Evolutionary conservation across 148 eudicot genomes (phyloP).

Genomic region (Arctostaphylos glauca): DNA sequence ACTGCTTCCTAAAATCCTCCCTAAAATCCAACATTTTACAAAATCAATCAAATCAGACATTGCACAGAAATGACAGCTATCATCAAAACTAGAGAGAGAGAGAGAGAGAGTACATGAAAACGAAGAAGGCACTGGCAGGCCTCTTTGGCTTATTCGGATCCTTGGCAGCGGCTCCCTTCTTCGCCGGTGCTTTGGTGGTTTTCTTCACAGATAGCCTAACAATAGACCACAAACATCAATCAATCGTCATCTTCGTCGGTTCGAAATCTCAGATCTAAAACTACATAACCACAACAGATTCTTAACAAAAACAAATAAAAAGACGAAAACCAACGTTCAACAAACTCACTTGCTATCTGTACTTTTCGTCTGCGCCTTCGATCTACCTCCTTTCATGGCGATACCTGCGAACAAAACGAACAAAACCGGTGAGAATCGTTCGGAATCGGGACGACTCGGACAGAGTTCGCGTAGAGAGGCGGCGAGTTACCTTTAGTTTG

Average conservation of each 20-base stretch:
- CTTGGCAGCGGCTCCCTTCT: conserved; percentile 32
- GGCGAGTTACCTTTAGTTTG: not conserved
- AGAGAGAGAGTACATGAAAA: conserved; percentile 33
- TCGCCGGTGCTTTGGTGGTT: conserved; percentile 16
- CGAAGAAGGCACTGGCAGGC: conserved; percentile 49
- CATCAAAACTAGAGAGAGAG: not conserved
- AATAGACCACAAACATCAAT: not conserved
- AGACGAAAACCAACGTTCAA: not conserved
- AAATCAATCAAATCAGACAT: not conserved
- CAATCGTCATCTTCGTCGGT: not conserved
- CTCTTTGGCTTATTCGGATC: conserved; percentile 50
- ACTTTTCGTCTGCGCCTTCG: conserved; percentile 18
- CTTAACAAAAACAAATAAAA: not conserved
- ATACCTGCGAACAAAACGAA: not conserved
- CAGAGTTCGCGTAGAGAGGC: not conserved
- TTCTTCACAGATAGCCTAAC: conserved; percentile 37
- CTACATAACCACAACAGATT: not conserved
- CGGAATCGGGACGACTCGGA: conserved; percentile 1
- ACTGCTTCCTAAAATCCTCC: conserved; percentile 41
- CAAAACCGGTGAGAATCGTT: not conserved
- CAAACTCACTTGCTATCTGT: conserved; percentile 23
- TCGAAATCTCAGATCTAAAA: conserved; percentile 13
- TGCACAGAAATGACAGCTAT: not conserved
- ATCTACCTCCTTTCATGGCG: conserved; percentile 20
- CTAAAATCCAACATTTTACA: conserved; percentile 11